Evolutionary conservation across 192 early-diverging fungal species (phyloP), one percentile per base, ranked within the genome.

Genomic region (Backusella parvicylindrica): DNA sequence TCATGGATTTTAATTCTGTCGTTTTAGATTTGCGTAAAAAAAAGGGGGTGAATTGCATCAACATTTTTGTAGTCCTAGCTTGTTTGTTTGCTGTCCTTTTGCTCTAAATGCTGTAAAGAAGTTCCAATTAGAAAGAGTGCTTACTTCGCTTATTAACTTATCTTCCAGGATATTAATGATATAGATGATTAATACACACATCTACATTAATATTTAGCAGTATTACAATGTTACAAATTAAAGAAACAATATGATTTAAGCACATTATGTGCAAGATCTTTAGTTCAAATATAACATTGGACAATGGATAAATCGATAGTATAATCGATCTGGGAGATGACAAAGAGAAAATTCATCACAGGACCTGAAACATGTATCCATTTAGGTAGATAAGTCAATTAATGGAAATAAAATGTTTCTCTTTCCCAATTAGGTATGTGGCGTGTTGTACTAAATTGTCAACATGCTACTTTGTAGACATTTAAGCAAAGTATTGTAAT

Each of bases 381-480:
- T 28, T 26, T 60, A 60, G 26, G 53, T 60, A 56, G 53, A 28
- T 28, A 56, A 56, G 6, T 56, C 50, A 11, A 56, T 56, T 56
- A 23, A 4, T 26, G 23, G 53, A 28, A 28, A 13, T 28, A 28
- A 60, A 60, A 23, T 60, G 53, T 60, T 60, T 60, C 53, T 60
- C 53, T 12, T 13, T 11, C 11, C 26, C 26, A 28, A 60, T 60
- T 60, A 28, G 23, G 23, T 60, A 28, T 60, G 53, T 60, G 53
- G 53, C 53, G 53, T 60, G 53, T 60, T 60, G 53, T 60, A 60
- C 26, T 60, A 60, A 60, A 28, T 60, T 47, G 43, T n/a, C 43
- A 28, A 11, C 13, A 21, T 60, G 26, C 28, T 26, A 28, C 23
- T 60, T 50, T 60, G 53, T 28, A 12, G 53, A 26, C 23, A 9